A percentile compares a stretch with the other conserved stretches of the same genome.
Evolutionary conservation across 1,284 basidiomycete species (phyloP).

Genomic region (Cystobasidiaceae sp.): DNA sequence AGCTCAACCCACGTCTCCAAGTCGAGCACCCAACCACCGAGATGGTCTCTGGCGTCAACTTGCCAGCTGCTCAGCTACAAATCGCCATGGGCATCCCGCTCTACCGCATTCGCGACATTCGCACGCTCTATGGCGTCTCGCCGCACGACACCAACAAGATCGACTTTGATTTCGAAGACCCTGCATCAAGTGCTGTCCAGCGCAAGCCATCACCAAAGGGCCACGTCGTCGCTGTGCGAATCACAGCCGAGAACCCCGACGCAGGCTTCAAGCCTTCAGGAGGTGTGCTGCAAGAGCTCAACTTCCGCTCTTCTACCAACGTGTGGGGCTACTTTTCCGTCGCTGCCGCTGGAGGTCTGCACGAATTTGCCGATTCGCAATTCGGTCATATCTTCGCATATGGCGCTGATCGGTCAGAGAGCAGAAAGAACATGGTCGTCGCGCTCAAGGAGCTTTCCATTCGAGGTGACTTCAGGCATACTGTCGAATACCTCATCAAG

Average conservation of each 20-base stretch:
- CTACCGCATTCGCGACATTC: slow-evolving; percentile 92
- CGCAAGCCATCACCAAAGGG: slow-evolving; percentile 95
- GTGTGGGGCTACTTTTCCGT: slow-evolving; percentile 99
- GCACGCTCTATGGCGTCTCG: slow-evolving; percentile 89
- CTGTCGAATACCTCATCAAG: slow-evolving; percentile 73
- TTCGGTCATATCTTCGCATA: slow-evolving; percentile 99
- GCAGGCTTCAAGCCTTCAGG: slow-evolving; percentile 99
- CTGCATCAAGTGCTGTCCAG: slow-evolving; percentile 78
- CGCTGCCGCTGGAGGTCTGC: slow-evolving; percentile 86
- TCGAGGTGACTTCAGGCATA: slow-evolving; percentile 97
- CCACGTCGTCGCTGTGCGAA: slow-evolving; percentile 97
- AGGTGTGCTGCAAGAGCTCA: slow-evolving; percentile 93
- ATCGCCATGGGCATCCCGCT: slow-evolving; percentile 98
- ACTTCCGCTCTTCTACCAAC: slow-evolving; percentile 98
- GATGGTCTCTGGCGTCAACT: slow-evolving; percentile 98
- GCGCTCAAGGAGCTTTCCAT: slow-evolving; percentile 97
- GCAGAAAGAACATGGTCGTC: slow-evolving; percentile 98
- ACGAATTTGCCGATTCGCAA: slow-evolving; percentile 97
- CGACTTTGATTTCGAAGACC: slow-evolving; percentile 91
- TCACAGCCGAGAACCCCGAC: slow-evolving; percentile 99
- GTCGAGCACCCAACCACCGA: slow-evolving; percentile 99
- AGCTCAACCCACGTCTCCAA: slow-evolving; percentile 98
- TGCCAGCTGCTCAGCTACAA: slow-evolving; percentile 95
- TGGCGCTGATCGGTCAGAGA: slow-evolving; percentile 90
- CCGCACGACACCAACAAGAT: slow-evolving; percentile 83